Percentiles rank a stretch among this genome's conserved stretches.
Evolutionary conservation across 2,329 filamentous ascomycete genomes (phyloP).

Genomic region (Tolypocladium pustulatum): DNA sequence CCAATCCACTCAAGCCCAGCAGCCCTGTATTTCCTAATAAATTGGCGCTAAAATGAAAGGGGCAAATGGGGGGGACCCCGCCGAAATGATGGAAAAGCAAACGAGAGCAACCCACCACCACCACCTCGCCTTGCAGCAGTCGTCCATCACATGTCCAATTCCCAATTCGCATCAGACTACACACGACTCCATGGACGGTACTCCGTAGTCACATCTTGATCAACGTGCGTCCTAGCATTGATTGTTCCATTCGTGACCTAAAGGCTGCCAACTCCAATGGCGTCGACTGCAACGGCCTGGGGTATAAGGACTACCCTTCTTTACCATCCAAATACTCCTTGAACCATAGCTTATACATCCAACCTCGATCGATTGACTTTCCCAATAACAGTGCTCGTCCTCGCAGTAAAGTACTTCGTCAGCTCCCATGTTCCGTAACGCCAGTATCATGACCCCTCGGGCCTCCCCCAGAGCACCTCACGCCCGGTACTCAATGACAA

Average conservation of each 20-base stretch:
- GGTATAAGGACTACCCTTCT: background rate
- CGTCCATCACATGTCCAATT: background rate
- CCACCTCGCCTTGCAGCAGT: background rate
- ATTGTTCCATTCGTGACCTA: background rate
- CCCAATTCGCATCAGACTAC: too few species aligned
- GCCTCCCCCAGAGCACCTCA: conserved; percentile 6
- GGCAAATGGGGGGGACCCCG: background rate
- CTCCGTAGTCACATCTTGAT: too few species aligned
- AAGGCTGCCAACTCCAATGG: background rate
- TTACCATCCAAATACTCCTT: background rate
- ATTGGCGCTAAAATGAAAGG: background rate
- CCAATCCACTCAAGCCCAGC: too few species aligned
- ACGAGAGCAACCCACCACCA: too few species aligned
- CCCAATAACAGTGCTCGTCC: background rate
- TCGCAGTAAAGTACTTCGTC: background rate
- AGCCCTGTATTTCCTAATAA: too few species aligned
- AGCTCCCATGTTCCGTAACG: background rate
- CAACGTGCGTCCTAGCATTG: too few species aligned
- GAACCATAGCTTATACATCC: background rate
- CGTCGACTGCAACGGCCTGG: too few species aligned
- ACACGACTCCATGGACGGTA: too few species aligned
- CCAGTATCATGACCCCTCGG: background rate
- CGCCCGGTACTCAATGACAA: conserved; percentile 61
- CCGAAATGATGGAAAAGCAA: too few species aligned
- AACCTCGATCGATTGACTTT: background rate